Evolutionary conservation across 176 grass and related monocot species (phyloP).

Genomic region (Typha latifolia): DNA sequence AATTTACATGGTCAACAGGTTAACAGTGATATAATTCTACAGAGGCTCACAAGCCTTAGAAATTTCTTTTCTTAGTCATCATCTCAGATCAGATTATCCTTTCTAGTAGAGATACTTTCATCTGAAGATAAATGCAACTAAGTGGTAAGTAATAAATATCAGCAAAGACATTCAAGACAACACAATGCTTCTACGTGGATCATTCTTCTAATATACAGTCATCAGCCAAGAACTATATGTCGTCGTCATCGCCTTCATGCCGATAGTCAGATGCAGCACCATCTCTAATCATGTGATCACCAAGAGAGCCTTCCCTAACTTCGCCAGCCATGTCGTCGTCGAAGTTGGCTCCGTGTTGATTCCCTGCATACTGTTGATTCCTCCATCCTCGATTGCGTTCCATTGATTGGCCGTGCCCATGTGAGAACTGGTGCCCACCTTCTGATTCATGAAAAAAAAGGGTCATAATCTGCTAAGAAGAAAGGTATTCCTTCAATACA

Average conservation of each 20-base stretch:
- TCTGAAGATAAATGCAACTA: neutral
- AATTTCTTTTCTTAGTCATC: too few relatives aligned
- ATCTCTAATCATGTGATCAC: conserved; percentile 4
- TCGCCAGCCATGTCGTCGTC: conserved; percentile 27
- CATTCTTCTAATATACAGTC: too few relatives aligned
- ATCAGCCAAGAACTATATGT: neutral
- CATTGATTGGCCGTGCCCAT: conserved; percentile 13
- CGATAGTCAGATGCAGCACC: conserved; percentile 1
- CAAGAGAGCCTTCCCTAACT: conserved; percentile 17
- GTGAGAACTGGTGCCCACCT: conserved; percentile 20
- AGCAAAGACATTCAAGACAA: neutral
- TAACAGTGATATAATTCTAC: neutral
- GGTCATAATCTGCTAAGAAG: neutral
- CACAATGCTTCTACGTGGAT: neutral
- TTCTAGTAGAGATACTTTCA: neutral
- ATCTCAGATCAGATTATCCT: neutral
- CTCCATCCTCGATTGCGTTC: conserved; percentile 38
- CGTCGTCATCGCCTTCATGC: conserved; percentile 8
- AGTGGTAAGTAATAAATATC: neutral
- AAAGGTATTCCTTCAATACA: neutral
- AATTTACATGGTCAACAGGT: neutral
- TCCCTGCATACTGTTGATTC: conserved; percentile 23
- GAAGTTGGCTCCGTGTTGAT: conserved; percentile 32
- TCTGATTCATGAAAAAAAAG: conserved; percentile 33
- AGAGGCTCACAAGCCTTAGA: neutral